A percentile compares a stretch with the other conserved stretches of the same genome.
Evolutionary conservation across 768 basidiomycete genomes (phyloP).

Genomic region (Panaeolus papilionaceus): DNA sequence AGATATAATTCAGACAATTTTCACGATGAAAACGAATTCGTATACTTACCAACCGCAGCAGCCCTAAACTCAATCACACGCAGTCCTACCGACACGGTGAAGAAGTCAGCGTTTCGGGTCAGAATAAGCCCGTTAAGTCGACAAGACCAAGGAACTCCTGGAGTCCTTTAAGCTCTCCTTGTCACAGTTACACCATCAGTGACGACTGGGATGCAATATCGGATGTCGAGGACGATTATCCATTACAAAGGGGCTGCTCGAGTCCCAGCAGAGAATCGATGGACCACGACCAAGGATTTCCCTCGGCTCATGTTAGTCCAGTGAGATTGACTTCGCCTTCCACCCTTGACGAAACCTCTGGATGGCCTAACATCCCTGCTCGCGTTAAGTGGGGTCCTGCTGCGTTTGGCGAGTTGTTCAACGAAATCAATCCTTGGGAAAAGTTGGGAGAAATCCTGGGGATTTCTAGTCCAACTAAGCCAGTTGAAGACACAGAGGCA

Average conservation of each 20-base stretch:
- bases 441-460: constrained; percentile 50
- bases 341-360: background rate
- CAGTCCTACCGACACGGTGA: background rate
- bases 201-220: background rate
- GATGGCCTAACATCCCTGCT: background rate
- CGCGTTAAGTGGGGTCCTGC: constrained; percentile 5
- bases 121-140: background rate
- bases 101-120: background rate
- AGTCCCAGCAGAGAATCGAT: background rate
- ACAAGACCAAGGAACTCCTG: background rate
- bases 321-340: too few relatives aligned
- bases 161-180: background rate
- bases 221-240: background rate
- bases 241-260: background rate
- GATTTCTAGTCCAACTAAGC: constrained; percentile 20
- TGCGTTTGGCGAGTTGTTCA: constrained; percentile 41
- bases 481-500: background rate
- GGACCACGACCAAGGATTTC: background rate
- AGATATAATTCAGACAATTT: background rate
- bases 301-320: background rate
- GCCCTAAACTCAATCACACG: background rate
- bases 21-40: background rate
- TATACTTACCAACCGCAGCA: background rate
- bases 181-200: background rate
- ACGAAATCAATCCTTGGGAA: constrained; percentile 51